phyloP scores from a whole-genome alignment of 2,329 filamentous ascomycete species.

The Nigrospora osmanthi region DNA sequence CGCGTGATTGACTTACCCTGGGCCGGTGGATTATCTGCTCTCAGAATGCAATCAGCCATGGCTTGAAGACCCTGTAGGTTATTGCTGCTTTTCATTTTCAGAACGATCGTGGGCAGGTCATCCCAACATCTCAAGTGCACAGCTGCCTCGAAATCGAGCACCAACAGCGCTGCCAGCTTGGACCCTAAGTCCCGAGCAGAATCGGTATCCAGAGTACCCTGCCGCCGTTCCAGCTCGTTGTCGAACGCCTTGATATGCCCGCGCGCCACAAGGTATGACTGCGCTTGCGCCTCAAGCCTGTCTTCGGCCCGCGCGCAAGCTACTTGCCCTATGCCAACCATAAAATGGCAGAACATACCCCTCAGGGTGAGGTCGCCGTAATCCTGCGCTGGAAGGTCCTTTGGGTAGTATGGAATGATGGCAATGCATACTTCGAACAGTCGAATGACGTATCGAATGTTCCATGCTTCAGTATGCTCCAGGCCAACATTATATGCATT shows the following conservation, averaged over 20 bases:
- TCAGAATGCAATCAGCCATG: slow-evolving; percentile 59
- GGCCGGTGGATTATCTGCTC: slow-evolving; percentile 38
- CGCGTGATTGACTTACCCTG: slow-evolving; percentile 29
- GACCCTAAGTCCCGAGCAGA: slow-evolving; percentile 43
- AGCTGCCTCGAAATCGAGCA: slow-evolving; percentile 74
- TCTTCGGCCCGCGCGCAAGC: slow-evolving; percentile 45
- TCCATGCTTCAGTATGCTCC: slow-evolving; percentile 47
- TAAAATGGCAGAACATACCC: slow-evolving; percentile 62
- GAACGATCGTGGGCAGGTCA: slow-evolving; percentile 52
- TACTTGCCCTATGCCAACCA: slow-evolving; percentile 45
- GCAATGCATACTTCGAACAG: slow-evolving; percentile 47
- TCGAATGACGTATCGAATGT: slow-evolving; percentile 42
- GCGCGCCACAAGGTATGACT: slow-evolving; percentile 55
- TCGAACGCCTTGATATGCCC: slow-evolving; percentile 55
- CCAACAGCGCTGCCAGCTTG: slow-evolving; percentile 60
- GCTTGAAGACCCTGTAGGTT: slow-evolving; percentile 45
- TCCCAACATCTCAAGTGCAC: slow-evolving; percentile 61
- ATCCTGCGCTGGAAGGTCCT: slow-evolving; percentile 31
- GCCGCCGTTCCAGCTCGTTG: slow-evolving; percentile 27
- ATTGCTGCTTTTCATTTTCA: slow-evolving; percentile 35
- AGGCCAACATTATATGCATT: slow-evolving; percentile 75
- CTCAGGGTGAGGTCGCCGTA: slow-evolving; percentile 47
- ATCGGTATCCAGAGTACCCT: slow-evolving; percentile 30
- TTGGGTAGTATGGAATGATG: slow-evolving; percentile 44
- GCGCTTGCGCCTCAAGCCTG: slow-evolving; percentile 39